These are phyloP conservation scores for Termitomyces eurrhizus DNA, from an alignment of 768 basidiomycete species.

Conservation along the genomic window DNA sequence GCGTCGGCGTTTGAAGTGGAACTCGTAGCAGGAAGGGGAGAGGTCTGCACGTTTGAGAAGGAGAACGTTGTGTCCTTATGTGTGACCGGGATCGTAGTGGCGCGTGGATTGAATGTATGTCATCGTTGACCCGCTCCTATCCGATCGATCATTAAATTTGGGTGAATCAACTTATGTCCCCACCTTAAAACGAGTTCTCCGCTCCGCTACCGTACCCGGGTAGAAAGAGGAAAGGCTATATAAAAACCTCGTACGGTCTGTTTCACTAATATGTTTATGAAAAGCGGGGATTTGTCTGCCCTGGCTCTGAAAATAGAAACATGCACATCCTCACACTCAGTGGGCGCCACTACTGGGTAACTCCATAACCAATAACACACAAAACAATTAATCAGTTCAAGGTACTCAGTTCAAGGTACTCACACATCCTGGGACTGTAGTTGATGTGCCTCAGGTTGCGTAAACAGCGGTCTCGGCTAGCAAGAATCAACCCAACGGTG, in stretches of 20 bases:
- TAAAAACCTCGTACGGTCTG: background rate
- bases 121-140: slow-evolving; percentile 2
- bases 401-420: background rate
- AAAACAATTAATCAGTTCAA: background rate
- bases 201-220: background rate
- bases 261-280: background rate
- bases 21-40: background rate
- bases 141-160: slow-evolving; percentile 1
- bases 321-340: background rate
- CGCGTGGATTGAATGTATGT: slow-evolving; percentile 5
- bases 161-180: background rate
- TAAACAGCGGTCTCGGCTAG: background rate
- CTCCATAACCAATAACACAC: background rate
- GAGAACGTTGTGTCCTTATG: background rate
- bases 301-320: background rate
- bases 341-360: background rate
- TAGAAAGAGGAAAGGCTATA: background rate
- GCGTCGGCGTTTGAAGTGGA: background rate
- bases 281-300: background rate
- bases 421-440: background rate
- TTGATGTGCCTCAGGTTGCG: background rate
- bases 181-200: background rate
- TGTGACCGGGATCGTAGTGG: slow-evolving; percentile 4
- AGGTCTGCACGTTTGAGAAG: background rate
- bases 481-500: background rate